Conservation (phyloP, 2,329 filamentous ascomycete genomes). For the Capronia epimyces region DNA sequence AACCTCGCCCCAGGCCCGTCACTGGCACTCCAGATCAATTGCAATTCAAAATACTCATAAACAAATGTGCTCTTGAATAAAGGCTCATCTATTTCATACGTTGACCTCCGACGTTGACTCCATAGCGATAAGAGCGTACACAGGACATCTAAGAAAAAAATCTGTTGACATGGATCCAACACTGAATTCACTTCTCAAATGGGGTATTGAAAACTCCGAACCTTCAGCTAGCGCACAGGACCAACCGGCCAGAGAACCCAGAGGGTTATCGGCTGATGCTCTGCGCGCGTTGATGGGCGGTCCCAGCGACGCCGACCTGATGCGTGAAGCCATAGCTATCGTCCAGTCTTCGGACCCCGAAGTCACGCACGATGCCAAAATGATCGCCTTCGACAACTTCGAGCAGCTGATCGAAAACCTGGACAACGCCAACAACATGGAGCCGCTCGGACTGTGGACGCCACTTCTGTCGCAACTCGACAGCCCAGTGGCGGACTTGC, state of each 20-base stretch:
- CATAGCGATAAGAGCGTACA: not conserved
- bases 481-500: constrained; percentile 64
- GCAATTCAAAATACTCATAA: too few species aligned
- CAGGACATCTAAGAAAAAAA: not conserved
- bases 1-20: too few species aligned
- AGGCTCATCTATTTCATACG: too few species aligned
- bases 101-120: too few species aligned
- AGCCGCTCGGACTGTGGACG: constrained; percentile 71
- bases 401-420: constrained; percentile 87
- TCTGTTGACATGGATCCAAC: constrained; percentile 49
- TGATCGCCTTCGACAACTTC: constrained; percentile 88
- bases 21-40: too few species aligned
- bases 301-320: constrained; percentile 83
- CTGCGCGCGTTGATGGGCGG: constrained; percentile 73
- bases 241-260: constrained; percentile 31
- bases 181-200: constrained; percentile 74
- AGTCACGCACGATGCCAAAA: constrained; percentile 65
- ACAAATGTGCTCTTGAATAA: too few species aligned
- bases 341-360: constrained; percentile 60
- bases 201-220: constrained; percentile 62
- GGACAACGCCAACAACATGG: constrained; percentile 95
- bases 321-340: constrained; percentile 76
- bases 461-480: constrained; percentile 67
- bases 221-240: constrained; percentile 21
- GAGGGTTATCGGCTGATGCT: constrained; percentile 60